A percentile compares a stretch with the other conserved stretches of the same genome.
Evolutionary conservation across 257 asterid species (phyloP).

Genomic region (Gynochthodes officinalis): DNA sequence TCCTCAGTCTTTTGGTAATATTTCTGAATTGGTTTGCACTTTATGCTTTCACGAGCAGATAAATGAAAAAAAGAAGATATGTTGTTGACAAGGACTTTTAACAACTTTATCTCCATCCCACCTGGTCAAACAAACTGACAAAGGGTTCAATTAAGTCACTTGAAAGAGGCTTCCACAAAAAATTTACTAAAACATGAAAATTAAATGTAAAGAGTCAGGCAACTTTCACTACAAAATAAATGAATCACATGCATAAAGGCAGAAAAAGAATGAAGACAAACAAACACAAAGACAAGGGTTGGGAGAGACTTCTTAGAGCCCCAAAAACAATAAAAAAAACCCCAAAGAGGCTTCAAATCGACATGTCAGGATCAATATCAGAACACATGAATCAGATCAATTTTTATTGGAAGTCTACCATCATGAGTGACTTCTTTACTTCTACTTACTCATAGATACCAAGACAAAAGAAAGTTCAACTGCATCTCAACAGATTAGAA

Average conservation of each 20-base stretch:
- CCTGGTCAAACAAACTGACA: constrained; percentile 15
- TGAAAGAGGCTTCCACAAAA: neutral
- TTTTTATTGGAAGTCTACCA: neutral
- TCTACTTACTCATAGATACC: neutral
- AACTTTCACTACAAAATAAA: neutral
- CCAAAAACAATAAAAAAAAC: neutral
- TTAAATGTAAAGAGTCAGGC: neutral
- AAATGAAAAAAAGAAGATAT: constrained; percentile 28
- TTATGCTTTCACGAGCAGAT: constrained; percentile 26
- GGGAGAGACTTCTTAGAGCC: neutral
- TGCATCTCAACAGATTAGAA: neutral
- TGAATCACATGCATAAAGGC: neutral
- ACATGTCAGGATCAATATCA: neutral
- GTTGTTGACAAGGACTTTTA: constrained; percentile 22
- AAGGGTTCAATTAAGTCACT: neutral
- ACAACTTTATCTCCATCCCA: constrained; percentile 34
- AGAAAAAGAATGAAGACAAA: neutral
- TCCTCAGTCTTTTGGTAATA: constrained; percentile 27
- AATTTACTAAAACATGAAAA: neutral
- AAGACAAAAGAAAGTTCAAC: neutral
- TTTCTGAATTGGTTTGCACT: constrained; percentile 20
- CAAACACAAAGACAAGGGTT: neutral
- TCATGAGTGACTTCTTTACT: neutral
- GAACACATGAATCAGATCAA: neutral
- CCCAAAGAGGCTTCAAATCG: neutral